Evolutionary conservation across 768 basidiomycete genomes (phyloP).

Genomic region (Phanerochaete carnosa): DNA sequence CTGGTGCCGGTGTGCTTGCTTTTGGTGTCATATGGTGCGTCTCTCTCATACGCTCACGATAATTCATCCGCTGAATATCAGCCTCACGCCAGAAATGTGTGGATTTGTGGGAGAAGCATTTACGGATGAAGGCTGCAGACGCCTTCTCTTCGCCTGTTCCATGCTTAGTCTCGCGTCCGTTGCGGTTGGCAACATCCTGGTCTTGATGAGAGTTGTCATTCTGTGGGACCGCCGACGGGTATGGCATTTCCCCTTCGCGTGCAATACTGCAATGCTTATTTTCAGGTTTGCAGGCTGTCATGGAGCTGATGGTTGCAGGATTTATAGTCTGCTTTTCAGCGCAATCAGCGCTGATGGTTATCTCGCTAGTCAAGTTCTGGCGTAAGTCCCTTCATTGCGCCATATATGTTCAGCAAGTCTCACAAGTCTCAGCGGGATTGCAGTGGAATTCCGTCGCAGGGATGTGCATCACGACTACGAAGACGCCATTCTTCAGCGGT

Average conservation of each 20-base stretch:
- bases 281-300: slow-evolving; percentile 12
- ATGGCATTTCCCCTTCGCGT: background rate
- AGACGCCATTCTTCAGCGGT: slow-evolving; percentile 18
- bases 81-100: slow-evolving; percentile 20
- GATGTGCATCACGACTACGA: slow-evolving; percentile 27
- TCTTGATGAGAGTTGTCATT: slow-evolving; percentile 31
- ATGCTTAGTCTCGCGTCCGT: slow-evolving; percentile 27
- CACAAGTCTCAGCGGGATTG: slow-evolving; percentile 21
- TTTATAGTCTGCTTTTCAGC: slow-evolving; percentile 26
- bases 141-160: slow-evolving; percentile 21
- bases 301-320: slow-evolving; percentile 22
- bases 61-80: background rate
- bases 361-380: slow-evolving; percentile 20
- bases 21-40: slow-evolving; percentile 26
- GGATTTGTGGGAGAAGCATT: slow-evolving; percentile 16
- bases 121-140: slow-evolving; percentile 25
- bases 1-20: slow-evolving; percentile 26
- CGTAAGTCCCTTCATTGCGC: slow-evolving; percentile 18
- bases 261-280: background rate
- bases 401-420: background rate
- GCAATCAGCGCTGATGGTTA: slow-evolving; percentile 21
- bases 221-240: slow-evolving; percentile 35
- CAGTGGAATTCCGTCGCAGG: slow-evolving; percentile 16
- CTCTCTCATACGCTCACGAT: background rate
- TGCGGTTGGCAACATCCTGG: slow-evolving; percentile 29